Percentiles rank a stretch among this genome's conserved stretches.
Evolutionary conservation across 2,329 filamentous ascomycete species (phyloP).

Genomic region (Fusarium torreyae): DNA sequence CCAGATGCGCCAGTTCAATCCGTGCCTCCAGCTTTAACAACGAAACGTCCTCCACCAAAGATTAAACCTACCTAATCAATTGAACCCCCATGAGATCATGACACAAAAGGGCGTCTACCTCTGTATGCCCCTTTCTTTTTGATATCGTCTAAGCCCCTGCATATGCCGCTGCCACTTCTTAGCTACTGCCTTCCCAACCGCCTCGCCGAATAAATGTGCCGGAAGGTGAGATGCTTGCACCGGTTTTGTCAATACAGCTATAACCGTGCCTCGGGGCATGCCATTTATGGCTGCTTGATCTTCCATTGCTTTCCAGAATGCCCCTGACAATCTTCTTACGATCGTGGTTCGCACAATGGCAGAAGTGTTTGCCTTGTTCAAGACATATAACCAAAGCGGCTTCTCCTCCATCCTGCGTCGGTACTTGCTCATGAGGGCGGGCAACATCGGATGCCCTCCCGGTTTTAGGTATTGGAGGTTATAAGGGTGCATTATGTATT

Average conservation of each 20-base stretch:
- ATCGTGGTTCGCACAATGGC: conserved; percentile 49
- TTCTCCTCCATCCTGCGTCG: conserved; percentile 46
- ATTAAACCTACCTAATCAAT: no score
- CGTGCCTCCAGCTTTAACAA: no score
- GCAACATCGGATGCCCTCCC: conserved; percentile 52
- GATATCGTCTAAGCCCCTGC: conserved; percentile 3
- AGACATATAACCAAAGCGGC: conserved; percentile 54
- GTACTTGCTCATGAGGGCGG: conserved; percentile 48
- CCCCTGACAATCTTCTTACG: conserved; percentile 46
- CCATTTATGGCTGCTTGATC: conserved; percentile 44
- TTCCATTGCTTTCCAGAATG: conserved; percentile 50
- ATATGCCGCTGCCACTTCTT: conserved; percentile 34
- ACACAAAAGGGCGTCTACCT: not conserved
- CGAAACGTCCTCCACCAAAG: no score
- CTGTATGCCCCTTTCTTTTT: not conserved
- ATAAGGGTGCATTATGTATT: conserved; percentile 54
- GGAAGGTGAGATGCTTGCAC: conserved; percentile 40
- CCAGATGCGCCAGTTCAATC: no score
- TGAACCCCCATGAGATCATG: no score
- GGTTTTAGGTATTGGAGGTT: conserved; percentile 54
- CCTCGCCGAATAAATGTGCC: conserved; percentile 45
- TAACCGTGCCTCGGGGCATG: conserved; percentile 38
- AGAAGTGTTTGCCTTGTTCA: conserved; percentile 20
- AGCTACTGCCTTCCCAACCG: conserved; percentile 40
- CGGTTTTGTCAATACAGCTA: conserved; percentile 32